Conservation (phyloP, 2,329 filamentous ascomycete genomes). For the Cucurbitaria berberidis region DNA sequence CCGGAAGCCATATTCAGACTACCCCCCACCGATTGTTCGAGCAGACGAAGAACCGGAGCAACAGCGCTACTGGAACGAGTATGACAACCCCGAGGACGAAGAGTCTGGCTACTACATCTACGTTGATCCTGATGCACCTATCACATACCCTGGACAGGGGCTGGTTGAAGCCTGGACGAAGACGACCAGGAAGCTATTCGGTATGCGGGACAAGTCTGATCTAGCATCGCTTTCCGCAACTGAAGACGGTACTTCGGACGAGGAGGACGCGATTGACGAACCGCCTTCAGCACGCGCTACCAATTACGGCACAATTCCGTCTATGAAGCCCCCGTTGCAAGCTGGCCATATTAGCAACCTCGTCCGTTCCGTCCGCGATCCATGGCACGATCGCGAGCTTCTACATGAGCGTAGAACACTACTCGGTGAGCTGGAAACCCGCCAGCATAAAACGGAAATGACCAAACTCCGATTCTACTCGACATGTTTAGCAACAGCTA, state of each 20-base stretch:
- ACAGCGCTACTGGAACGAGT: constrained; percentile 79
- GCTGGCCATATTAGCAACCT: constrained; percentile 42
- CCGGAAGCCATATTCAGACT: constrained; percentile 39
- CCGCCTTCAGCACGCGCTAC: constrained; percentile 27
- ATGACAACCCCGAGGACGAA: constrained; percentile 75
- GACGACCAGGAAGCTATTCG: constrained; percentile 34
- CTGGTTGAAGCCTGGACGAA: constrained; percentile 57
- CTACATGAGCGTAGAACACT: constrained; percentile 57
- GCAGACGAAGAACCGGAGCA: constrained; percentile 25
- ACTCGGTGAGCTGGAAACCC: constrained; percentile 35
- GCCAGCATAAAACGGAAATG: constrained; percentile 43
- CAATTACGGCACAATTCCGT: constrained; percentile 57
- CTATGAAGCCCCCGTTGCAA: constrained; percentile 8
- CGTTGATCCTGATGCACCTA: constrained; percentile 70
- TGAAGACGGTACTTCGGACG: constrained; percentile 56
- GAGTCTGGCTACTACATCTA: constrained; percentile 73
- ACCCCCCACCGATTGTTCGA: constrained; percentile 26
- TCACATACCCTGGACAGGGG: constrained; percentile 67
- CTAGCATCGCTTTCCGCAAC: constrained; percentile 37
- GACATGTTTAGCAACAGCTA: constrained; percentile 63
- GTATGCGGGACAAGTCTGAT: constrained; percentile 26
- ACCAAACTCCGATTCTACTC: constrained; percentile 51
- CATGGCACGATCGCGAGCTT: constrained; percentile 53
- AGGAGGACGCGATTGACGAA: constrained; percentile 58
- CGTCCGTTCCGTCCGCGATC: constrained; percentile 34